Percentiles rank a stretch among this genome's conserved stretches.
Evolutionary conservation across 2,329 filamentous ascomycete genomes (phyloP).

Genomic region (Penicillium sp.): DNA sequence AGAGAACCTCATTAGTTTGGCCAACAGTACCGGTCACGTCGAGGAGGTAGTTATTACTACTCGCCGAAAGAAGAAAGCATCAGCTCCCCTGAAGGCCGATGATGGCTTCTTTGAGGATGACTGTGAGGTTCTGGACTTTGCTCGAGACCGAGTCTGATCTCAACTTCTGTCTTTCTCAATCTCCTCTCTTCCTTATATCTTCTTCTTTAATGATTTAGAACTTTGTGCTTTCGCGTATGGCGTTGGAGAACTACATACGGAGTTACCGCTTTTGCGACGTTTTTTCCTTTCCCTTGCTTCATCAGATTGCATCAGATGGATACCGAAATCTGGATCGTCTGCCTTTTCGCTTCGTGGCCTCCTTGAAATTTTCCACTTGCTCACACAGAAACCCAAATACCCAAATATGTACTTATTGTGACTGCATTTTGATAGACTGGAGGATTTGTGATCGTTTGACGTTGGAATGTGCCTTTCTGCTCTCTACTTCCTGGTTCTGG

Average conservation of each 20-base stretch:
- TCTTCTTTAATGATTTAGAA: slow-evolving; percentile 17
- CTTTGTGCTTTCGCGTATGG: slow-evolving; percentile 10
- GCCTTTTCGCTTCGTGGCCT: slow-evolving; percentile 7
- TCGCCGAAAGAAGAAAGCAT: slow-evolving; percentile 61
- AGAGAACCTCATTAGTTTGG: slow-evolving; percentile 52
- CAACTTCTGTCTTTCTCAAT: background rate
- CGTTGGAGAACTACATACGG: slow-evolving; percentile 16
- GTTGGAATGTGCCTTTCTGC: background rate
- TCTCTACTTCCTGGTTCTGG: background rate
- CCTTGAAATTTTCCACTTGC: background rate
- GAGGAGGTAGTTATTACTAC: slow-evolving; percentile 84
- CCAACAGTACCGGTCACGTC: slow-evolving; percentile 57
- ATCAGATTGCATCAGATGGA: slow-evolving; percentile 22
- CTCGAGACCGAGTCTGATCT: slow-evolving; percentile 55
- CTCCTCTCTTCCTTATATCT: background rate
- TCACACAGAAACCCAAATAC: slow-evolving; percentile 25
- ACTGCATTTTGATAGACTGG: slow-evolving; percentile 22
- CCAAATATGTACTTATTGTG: slow-evolving; percentile 13
- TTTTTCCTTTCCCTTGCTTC: background rate
- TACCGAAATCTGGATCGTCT: slow-evolving; percentile 7
- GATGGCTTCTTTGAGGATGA: slow-evolving; percentile 89
- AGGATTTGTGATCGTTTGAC: slow-evolving; percentile 7
- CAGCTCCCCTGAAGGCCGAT: slow-evolving; percentile 43
- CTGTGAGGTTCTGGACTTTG: slow-evolving; percentile 88
- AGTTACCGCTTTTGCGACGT: slow-evolving; percentile 9